phyloP scores from a whole-genome alignment of 108 stramenopile species.

The Skeletonema potamos region DNA sequence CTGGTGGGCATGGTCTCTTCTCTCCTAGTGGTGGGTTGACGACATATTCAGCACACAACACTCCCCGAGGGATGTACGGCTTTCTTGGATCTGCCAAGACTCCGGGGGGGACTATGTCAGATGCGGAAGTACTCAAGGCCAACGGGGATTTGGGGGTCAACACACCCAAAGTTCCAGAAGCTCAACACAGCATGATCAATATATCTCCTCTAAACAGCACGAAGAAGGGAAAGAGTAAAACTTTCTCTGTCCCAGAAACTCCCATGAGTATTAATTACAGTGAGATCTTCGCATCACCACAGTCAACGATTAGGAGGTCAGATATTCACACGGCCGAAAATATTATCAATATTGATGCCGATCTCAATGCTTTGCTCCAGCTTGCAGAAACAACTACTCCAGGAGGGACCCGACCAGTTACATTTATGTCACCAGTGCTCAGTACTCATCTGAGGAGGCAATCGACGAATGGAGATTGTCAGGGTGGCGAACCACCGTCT shows the following conservation, averaged over 20 bases:
- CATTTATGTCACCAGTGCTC: conserved; percentile 39
- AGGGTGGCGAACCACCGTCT: conserved; percentile 12
- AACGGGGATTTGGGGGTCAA: conserved; percentile 28
- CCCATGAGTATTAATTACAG: conserved; percentile 69
- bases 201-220: conserved; percentile 80
- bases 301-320: conserved; percentile 55
- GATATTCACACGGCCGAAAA: conserved; percentile 69
- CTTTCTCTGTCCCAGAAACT: conserved; percentile 33
- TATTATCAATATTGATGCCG: conserved; percentile 81
- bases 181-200: conserved; percentile 68
- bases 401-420: conserved; percentile 27
- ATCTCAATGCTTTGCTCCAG: conserved; percentile 79
- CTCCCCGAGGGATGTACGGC: conserved; percentile 61
- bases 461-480: background rate
- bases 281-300: conserved; percentile 75
- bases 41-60: conserved; percentile 57
- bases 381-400: conserved; percentile 71
- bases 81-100: conserved; percentile 19
- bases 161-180: conserved; percentile 21
- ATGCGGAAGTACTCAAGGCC: conserved; percentile 25
- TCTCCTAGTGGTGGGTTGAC: conserved; percentile 71
- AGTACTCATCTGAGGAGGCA: conserved; percentile 30
- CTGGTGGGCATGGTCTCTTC: conserved; percentile 74
- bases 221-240: conserved; percentile 32
- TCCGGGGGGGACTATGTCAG: background rate